A percentile compares a stretch with the other conserved stretches of the same genome.
phyloP scores from a whole-genome alignment of 139 green algal species.

The Coelastrella sp. region DNA sequence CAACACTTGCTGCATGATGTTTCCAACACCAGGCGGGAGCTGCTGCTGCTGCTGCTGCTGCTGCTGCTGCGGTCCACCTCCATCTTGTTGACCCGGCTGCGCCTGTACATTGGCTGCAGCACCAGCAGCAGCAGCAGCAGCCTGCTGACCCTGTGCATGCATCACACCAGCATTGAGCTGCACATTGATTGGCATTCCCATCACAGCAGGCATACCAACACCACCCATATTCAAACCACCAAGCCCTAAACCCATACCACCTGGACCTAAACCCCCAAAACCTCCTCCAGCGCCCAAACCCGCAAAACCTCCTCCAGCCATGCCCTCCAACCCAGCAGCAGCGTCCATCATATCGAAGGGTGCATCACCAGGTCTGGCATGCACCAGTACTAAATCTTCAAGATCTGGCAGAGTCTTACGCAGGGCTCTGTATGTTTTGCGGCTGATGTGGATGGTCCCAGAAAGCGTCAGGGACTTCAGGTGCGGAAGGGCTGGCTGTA shows the following conservation, averaged over 20 bases:
- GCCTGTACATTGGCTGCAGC: not conserved
- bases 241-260: not conserved
- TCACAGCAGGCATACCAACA: not conserved
- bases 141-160: not conserved
- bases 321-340: not conserved
- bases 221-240: not conserved
- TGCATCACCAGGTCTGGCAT: conserved; percentile 22
- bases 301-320: not conserved
- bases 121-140: not conserved
- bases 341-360: conserved; percentile 31
- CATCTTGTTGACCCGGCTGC: not conserved
- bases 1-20: conserved; percentile 21
- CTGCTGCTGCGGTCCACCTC: not conserved
- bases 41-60: conserved; percentile 33
- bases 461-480: not conserved
- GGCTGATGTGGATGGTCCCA: not conserved
- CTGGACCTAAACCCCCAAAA: not conserved
- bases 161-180: not conserved
- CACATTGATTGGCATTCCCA: not conserved
- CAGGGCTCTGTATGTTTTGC: not conserved
- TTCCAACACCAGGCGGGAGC: not conserved
- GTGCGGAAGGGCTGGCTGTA: not conserved
- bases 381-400: not conserved
- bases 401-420: not conserved
- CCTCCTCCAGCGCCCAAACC: not conserved